Percentiles rank a stretch among this genome's conserved stretches.
Conservation (phyloP, 208 protist genomes). For the Acanthamoeba quina region DNA sequence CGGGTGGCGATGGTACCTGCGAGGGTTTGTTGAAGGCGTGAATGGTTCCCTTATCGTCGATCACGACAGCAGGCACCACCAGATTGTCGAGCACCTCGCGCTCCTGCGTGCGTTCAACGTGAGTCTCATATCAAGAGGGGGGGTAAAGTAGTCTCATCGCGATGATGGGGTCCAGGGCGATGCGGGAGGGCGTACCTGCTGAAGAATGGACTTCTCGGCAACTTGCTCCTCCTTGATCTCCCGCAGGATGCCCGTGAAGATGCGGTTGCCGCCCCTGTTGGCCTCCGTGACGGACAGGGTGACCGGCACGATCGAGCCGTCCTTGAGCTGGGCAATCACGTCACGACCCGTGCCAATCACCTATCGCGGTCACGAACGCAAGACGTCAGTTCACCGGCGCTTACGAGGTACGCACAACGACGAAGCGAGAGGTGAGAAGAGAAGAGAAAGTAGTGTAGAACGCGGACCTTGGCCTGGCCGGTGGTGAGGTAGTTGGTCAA, state of each 20-base stretch:
- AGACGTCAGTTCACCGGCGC: neutral
- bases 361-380: neutral
- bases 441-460: neutral
- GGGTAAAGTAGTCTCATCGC: neutral
- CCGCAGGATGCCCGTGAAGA: slow-evolving; percentile 44
- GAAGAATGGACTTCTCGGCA: slow-evolving; percentile 41
- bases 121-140: neutral
- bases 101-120: neutral
- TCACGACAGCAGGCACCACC: slow-evolving; percentile 58
- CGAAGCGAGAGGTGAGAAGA: neutral
- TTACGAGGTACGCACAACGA: neutral
- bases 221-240: slow-evolving; percentile 40
- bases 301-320: slow-evolving; percentile 35
- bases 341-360: slow-evolving; percentile 22
- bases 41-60: slow-evolving; percentile 70
- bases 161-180: too few species aligned
- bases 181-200: neutral
- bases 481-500: slow-evolving; percentile 68
- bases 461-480: slow-evolving; percentile 61
- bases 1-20: neutral
- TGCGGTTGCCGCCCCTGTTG: neutral
- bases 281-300: slow-evolving; percentile 63
- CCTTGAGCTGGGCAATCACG: slow-evolving; percentile 65
- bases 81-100: slow-evolving; percentile 65
- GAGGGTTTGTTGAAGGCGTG: slow-evolving; percentile 72